Conservation (phyloP, 73 alveolate species). For the Symbiodinium natans region DNA sequence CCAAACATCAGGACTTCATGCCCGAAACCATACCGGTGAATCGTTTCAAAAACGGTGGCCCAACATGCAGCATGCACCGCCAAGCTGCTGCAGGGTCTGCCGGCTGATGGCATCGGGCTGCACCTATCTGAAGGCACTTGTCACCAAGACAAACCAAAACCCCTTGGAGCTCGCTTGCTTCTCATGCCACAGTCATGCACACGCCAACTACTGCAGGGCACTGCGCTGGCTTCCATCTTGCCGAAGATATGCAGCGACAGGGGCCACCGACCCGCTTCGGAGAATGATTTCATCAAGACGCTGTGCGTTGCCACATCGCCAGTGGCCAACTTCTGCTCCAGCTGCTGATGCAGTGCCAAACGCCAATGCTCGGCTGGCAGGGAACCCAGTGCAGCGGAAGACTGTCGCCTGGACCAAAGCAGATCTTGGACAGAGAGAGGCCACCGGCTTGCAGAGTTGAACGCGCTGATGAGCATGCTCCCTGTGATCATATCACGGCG, state of each 20-base stretch:
- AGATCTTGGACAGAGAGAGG: background rate
- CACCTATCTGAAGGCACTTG: no score
- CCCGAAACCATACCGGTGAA: no score
- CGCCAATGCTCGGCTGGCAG: constrained; percentile 47
- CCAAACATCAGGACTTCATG: no score
- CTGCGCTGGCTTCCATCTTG: background rate
- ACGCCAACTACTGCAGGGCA: no score
- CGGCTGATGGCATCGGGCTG: background rate
- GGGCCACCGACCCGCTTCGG: constrained; percentile 7
- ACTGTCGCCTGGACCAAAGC: background rate
- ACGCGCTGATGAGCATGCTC: background rate
- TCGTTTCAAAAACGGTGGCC: no score
- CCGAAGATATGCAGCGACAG: background rate
- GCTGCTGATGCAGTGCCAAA: background rate
- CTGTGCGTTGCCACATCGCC: constrained; percentile 13
- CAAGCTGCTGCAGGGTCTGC: background rate
- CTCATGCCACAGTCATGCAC: no score
- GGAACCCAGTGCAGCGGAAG: background rate
- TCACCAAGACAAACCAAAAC: no score
- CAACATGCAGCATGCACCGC: background rate
- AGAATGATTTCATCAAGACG: background rate
- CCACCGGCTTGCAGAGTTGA: background rate
- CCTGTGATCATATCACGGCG: background rate
- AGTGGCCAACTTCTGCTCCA: no score
- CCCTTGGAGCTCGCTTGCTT: no score